Evolutionary conservation across 2,329 filamentous ascomycete genomes (phyloP).

Genomic region (Apiospora phragmitis): DNA sequence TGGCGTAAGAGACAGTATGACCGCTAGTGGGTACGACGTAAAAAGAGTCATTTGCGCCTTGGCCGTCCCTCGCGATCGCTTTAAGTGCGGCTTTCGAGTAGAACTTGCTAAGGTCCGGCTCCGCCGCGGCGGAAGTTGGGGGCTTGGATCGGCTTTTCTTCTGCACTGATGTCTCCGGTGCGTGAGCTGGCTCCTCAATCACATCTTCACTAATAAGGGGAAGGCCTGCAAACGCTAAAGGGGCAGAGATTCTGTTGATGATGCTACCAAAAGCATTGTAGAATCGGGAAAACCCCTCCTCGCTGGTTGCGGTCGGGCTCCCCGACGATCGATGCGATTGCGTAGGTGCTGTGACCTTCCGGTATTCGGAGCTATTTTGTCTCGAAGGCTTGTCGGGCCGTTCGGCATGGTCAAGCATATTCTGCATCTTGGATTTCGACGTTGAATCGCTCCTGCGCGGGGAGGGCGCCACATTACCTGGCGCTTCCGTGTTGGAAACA

Average conservation of each 20-base stretch:
- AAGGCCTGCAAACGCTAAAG: constrained; percentile 88
- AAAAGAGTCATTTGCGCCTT: constrained; percentile 73
- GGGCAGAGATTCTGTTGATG: constrained; percentile 85
- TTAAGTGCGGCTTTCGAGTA: constrained; percentile 85
- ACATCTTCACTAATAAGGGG: constrained; percentile 63
- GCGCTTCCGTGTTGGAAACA: constrained; percentile 71
- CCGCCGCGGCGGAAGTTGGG: constrained; percentile 38
- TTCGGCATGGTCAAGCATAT: constrained; percentile 53
- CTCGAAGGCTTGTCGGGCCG: constrained; percentile 28
- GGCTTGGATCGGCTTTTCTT: constrained; percentile 39
- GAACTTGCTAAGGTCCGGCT: constrained; percentile 78
- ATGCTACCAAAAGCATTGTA: constrained; percentile 90
- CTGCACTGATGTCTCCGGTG: constrained; percentile 34
- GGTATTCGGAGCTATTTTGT: constrained; percentile 21
- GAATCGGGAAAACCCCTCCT: constrained; percentile 86
- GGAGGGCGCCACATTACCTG: constrained; percentile 65
- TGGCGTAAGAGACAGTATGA: constrained; percentile 89
- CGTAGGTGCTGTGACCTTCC: constrained; percentile 27
- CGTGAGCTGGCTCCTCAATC: constrained; percentile 43
- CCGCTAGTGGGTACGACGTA: constrained; percentile 93
- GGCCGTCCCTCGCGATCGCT: constrained; percentile 70
- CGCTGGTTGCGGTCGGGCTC: constrained; percentile 38
- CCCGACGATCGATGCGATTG: constrained; percentile 31
- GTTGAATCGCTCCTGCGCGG: constrained; percentile 51
- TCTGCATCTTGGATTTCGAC: constrained; percentile 56